phyloP scores from a whole-genome alignment of 352 stramenopile species.

The Pythium chondricola region DNA sequence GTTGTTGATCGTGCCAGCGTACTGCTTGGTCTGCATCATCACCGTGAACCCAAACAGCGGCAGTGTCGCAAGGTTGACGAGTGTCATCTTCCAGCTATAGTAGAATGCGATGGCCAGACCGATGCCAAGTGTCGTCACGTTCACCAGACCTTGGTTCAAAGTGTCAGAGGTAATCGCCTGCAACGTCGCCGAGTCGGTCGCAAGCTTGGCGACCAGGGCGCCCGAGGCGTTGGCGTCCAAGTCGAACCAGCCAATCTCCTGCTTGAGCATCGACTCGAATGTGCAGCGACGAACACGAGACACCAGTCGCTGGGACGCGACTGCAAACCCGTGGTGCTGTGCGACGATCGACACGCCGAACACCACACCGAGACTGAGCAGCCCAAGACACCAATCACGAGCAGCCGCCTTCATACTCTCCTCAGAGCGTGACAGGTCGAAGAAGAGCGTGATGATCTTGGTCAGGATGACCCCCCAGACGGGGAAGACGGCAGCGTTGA shows the following conservation, averaged over 20 bases:
- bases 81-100: slow-evolving; percentile 59
- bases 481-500: slow-evolving; percentile 43
- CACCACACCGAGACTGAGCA: slow-evolving; percentile 30
- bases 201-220: slow-evolving; percentile 51
- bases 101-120: slow-evolving; percentile 40
- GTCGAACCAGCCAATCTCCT: slow-evolving; percentile 80
- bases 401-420: slow-evolving; percentile 31
- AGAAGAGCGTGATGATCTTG: slow-evolving; percentile 52
- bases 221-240: slow-evolving; percentile 51
- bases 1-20: slow-evolving; percentile 27
- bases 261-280: slow-evolving; percentile 54
- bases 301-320: slow-evolving; percentile 42
- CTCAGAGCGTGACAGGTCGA: slow-evolving; percentile 29
- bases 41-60: slow-evolving; percentile 24
- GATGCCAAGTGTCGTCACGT: slow-evolving; percentile 42
- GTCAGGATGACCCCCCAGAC: slow-evolving; percentile 42
- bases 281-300: slow-evolving; percentile 31
- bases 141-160: slow-evolving; percentile 52
- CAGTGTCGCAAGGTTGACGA: slow-evolving; percentile 28
- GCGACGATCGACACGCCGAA: slow-evolving; percentile 34
- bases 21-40: slow-evolving; percentile 36
- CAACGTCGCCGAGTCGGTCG: slow-evolving; percentile 66
- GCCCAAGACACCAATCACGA: slow-evolving; percentile 28
- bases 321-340: slow-evolving; percentile 48
- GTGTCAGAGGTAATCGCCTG: slow-evolving; percentile 70